These are phyloP conservation scores for Durotheca rogersii DNA, from an alignment of 495 filamentous ascomycete species.

Conservation along the genomic window DNA sequence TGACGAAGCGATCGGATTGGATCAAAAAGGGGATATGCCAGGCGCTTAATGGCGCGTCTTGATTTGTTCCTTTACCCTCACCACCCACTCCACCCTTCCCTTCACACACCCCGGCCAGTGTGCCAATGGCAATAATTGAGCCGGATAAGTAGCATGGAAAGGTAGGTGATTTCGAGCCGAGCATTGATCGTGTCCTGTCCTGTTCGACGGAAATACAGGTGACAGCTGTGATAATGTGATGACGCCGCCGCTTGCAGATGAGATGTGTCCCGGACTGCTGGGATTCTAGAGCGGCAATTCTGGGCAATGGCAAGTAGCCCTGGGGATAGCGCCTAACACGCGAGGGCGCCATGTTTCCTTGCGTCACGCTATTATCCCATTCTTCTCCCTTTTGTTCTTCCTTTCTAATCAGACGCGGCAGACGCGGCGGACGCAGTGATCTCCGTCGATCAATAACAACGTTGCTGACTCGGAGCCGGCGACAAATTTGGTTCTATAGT, in stretches of 20 bases:
- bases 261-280: constrained; percentile 14
- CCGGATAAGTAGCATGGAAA: too few relatives aligned
- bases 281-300: constrained; percentile 11
- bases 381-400: too few relatives aligned
- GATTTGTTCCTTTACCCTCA: constrained; percentile 11
- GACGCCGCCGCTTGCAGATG: constrained; percentile 3
- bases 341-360: too few relatives aligned
- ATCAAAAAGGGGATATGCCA: constrained; percentile 3
- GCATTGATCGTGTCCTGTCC: too few relatives aligned
- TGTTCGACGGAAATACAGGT: too few relatives aligned
- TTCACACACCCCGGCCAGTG: not conserved
- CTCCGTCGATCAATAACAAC: not conserved
- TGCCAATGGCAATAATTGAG: too few relatives aligned
- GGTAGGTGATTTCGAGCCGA: too few relatives aligned
- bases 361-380: too few relatives aligned
- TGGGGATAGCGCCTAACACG: too few relatives aligned
- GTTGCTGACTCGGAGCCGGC: too few relatives aligned
- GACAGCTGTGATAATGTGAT: constrained; percentile 37
- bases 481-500: too few relatives aligned
- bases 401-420: too few relatives aligned
- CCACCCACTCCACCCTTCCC: not conserved
- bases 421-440: not conserved
- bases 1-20: constrained; percentile 23
- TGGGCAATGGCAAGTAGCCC: constrained; percentile 1
- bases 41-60: constrained; percentile 25